Evolutionary conservation across 1,284 basidiomycete species (phyloP).

Genomic region (Marasmius oreades): DNA sequence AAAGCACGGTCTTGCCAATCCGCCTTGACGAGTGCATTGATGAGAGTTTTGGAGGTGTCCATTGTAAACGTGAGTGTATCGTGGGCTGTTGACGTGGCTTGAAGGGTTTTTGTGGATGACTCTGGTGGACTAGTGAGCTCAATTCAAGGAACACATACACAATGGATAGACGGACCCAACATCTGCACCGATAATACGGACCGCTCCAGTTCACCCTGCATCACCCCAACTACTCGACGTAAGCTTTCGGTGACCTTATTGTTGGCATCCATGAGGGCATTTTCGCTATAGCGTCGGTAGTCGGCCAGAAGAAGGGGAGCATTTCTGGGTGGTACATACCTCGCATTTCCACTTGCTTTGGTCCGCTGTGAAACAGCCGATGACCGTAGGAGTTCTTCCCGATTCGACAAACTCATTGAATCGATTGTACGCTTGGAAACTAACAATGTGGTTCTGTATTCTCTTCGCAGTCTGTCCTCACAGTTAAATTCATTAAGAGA

Average conservation of each 20-base stretch:
- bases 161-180: slow-evolving; percentile 55
- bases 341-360: slow-evolving; percentile 47
- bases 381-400: slow-evolving; percentile 63
- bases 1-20: slow-evolving; percentile 91
- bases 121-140: slow-evolving; percentile 42
- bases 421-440: slow-evolving; percentile 72
- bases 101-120: slow-evolving; percentile 73
- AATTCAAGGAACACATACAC: neutral
- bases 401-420: slow-evolving; percentile 47
- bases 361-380: slow-evolving; percentile 38
- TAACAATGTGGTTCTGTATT: slow-evolving; percentile 62
- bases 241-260: slow-evolving; percentile 86
- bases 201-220: slow-evolving; percentile 88
- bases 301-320: slow-evolving; percentile 4
- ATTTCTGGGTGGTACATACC: slow-evolving; percentile 35
- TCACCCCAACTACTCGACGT: slow-evolving; percentile 76
- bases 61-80: slow-evolving; percentile 75
- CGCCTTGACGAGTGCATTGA: slow-evolving; percentile 81
- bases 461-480: slow-evolving; percentile 51
- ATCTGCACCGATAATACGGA: slow-evolving; percentile 85
- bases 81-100: slow-evolving; percentile 75
- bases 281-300: slow-evolving; percentile 59
- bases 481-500: slow-evolving; percentile 44
- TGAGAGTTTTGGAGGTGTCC: slow-evolving; percentile 75
- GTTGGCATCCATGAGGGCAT: slow-evolving; percentile 83